Base-by-base conservation (phyloP, 2,329 filamentous ascomycete species). In the Xylariaceae sp. region DNA sequence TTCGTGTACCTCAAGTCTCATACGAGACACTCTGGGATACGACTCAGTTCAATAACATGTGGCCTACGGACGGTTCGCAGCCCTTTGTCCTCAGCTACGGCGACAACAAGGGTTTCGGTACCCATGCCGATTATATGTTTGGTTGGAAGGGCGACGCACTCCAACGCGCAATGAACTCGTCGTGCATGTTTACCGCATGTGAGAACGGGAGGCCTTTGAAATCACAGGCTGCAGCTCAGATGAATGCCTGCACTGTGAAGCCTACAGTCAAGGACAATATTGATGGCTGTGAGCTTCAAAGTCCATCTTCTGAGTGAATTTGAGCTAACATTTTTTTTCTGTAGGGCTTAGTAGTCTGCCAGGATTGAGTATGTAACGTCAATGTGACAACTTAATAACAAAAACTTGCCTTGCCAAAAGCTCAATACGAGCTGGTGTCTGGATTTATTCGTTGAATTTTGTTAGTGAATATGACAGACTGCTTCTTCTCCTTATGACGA, bases 1-100 rank as follows among this genome's bases (percentile, higher is more conserved):
- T 73, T 4, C 70, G 72, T 3, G 69, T 78, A 4, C 70, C 75
- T 0, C 77, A 78, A 56, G 64, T 78, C 7, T 59, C 66, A 3
- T 69, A 75, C 65, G 75, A 78, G 61, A 75, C 77, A 26, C 73
- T 78, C 56, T 78, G 75, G 72, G 71, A 77, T 49, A 74, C 73
- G 4, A 63, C 69, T 6, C 58, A 64, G 39, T 76, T 75, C 60
- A 73, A 72, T 58, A 64, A 69, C 65, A 60, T 72, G 21, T 70
- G 71, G 72, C 65, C 64, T 16, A 64, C 67, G 33, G 68, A 72
- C 63, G 70, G 68, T n/a, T 65, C 63, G 4, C 61, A 67, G 33
- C 67, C 67, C 7, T 70, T 71, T 37, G 60, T 63, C 2, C 55
- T 64, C 8, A 70, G 64, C 57, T 69, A 63, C 56, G 65, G 66